Percentiles rank a stretch among this genome's conserved stretches.
Evolutionary conservation across 140 eudicot species (phyloP).

Genomic region (Oenanthe javanica): DNA sequence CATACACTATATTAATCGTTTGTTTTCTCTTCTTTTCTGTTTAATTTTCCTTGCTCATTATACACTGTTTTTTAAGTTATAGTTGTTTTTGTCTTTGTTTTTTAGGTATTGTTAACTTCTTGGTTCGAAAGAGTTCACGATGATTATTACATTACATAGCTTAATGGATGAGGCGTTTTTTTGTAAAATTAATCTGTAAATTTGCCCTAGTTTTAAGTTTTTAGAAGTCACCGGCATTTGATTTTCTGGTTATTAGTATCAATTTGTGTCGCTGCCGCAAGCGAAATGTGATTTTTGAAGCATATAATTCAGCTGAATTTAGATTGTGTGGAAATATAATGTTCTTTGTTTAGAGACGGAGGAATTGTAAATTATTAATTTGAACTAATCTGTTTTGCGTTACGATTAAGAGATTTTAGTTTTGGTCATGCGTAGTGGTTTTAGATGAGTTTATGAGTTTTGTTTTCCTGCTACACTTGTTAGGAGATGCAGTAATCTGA

Average conservation of each 20-base stretch:
- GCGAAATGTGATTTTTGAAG: neutral
- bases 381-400: neutral
- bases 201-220: neutral
- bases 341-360: neutral
- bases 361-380: neutral
- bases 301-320: neutral
- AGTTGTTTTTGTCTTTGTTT: neutral
- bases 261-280: neutral
- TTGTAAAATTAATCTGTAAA: neutral
- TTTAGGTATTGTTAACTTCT: neutral
- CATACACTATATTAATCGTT: neutral
- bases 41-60: neutral
- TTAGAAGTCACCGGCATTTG: neutral
- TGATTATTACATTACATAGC: neutral
- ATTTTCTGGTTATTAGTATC: neutral
- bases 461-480: neutral
- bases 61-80: neutral
- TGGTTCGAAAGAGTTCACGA: neutral
- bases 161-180: neutral
- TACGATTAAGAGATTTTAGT: neutral
- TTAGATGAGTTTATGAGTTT: neutral
- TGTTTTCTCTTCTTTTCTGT: neutral
- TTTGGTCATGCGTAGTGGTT: neutral
- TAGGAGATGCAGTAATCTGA: conserved; percentile 6
- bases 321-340: neutral